Percentiles rank a stretch among this genome's conserved stretches.
Conservation (phyloP, 306 rosid species). For the Lablab purpureus region DNA sequence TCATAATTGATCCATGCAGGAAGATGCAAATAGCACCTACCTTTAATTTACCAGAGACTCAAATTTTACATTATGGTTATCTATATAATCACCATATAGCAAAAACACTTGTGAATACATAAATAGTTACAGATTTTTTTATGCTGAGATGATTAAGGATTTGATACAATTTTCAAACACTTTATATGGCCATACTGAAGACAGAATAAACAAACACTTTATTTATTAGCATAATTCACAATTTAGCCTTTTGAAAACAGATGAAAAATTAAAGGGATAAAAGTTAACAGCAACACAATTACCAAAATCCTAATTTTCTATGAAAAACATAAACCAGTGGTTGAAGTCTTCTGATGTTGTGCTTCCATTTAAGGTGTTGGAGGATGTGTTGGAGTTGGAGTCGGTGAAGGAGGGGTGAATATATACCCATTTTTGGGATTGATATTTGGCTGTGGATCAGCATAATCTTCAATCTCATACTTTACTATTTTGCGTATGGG, state of each 20-base stretch:
- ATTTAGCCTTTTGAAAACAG: slow-evolving; percentile 26
- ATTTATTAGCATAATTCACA: neutral
- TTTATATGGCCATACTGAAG: no score
- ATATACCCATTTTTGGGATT: slow-evolving; percentile 66
- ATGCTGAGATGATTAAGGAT: no score
- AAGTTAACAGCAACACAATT: slow-evolving; percentile 3
- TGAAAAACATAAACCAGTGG: neutral
- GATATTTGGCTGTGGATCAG: slow-evolving; percentile 75
- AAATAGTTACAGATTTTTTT: neutral
- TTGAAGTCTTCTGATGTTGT: slow-evolving; percentile 4
- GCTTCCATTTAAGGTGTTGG: slow-evolving; percentile 43
- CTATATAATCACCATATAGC: no score
- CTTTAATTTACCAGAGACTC: slow-evolving; percentile 1
- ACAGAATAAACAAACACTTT: no score
- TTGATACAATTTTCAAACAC: no score
- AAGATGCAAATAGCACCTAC: slow-evolving; percentile 10
- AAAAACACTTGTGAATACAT: neutral
- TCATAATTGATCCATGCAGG: slow-evolving; percentile 32
- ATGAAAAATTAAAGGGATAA: neutral
- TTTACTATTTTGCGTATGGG: slow-evolving; percentile 30
- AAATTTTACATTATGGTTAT: neutral
- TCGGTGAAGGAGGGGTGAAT: slow-evolving; percentile 61
- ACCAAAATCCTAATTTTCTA: slow-evolving; percentile 18
- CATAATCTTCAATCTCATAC: slow-evolving; percentile 66
- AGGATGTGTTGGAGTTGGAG: slow-evolving; percentile 42